Evolutionary conservation across 2,329 filamentous ascomycete species (phyloP), one percentile per base, ranked within the genome.

Genomic region (Penicillium sp.): DNA sequence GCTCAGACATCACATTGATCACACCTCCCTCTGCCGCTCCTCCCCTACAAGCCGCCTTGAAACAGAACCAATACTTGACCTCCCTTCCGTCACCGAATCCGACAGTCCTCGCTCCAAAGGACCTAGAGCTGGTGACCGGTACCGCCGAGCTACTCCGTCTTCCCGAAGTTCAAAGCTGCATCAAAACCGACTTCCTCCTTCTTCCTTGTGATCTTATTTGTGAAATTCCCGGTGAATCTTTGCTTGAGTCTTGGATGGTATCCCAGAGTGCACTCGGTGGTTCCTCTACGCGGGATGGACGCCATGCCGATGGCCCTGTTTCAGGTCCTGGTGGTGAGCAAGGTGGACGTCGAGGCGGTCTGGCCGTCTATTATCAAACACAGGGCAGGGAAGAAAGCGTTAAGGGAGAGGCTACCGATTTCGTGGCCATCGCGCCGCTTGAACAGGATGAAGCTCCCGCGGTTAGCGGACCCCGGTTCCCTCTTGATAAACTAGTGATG

Each of bases 161-260:
- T 7, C 88, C 90, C 1, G 89, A 96, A 68, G 85, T 97, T 37
- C 86, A 88, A 66, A 79, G 80, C n/a, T 80, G 85, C 7, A 84
- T 99, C 62, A 91, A 84, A 47, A 85, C 86, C 10, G 91, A 99
- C 73, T 97, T 99, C 66, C 77, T 97, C 21, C 84, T 97, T 3
- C 78, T 99, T 3, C 93, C 94, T 0, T 99, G 94, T 72, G 94
- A 99, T 69, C 79, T 99, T 6, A 86, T 99, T 32, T 97, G 91
- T 69, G 92, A 96, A 66, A 78, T 97, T 13, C 87, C 89, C 2
- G 92, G 91, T 10, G 88, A 91, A 62, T 84, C 87, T 56, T 79
- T 97, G 18, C 75, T 96, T 2, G 91, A 97, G 70, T 85, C 92
- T 54, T 99, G 94, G 91, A 92, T 97, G 88, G 84, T 92, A 24